Conservation (phyloP, 208 protist genomes). For the Acanthamoeba lenticulata region DNA sequence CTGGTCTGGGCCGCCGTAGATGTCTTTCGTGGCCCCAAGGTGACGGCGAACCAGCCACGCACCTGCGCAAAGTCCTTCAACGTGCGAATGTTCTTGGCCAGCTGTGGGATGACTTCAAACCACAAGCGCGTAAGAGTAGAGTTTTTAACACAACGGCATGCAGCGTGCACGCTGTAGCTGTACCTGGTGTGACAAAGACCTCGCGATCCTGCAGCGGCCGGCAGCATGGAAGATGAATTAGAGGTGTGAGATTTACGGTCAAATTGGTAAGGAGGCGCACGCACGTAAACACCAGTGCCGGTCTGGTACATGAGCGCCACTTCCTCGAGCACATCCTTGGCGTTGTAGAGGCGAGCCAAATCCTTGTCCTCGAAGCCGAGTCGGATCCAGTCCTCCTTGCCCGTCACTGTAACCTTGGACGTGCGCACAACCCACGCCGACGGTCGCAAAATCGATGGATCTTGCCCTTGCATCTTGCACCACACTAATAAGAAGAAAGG, state of each 20-base stretch:
- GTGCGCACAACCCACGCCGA: conserved; percentile 66
- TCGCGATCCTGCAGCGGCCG: conserved; percentile 14
- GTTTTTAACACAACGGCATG: too few relatives aligned
- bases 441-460: conserved; percentile 38
- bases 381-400: conserved; percentile 59
- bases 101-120: not conserved
- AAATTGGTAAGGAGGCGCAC: too few relatives aligned
- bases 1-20: too few relatives aligned
- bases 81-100: conserved; percentile 52
- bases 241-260: too few relatives aligned
- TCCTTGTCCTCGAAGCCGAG: conserved; percentile 61
- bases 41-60: conserved; percentile 69
- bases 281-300: conserved; percentile 24
- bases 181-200: conserved; percentile 43
- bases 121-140: not conserved
- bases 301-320: conserved; percentile 64
- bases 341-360: conserved; percentile 54
- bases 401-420: not conserved
- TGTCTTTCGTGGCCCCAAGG: conserved; percentile 28
- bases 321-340: conserved; percentile 66
- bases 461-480: conserved; percentile 23
- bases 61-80: conserved; percentile 66
- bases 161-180: too few relatives aligned
- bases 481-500: too few relatives aligned
- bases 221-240: not conserved